Evolutionary conservation across 176 grass and related monocot species (phyloP), one percentile per base, ranked within the genome.

Genomic region (Bothriochloa decipiens): DNA sequence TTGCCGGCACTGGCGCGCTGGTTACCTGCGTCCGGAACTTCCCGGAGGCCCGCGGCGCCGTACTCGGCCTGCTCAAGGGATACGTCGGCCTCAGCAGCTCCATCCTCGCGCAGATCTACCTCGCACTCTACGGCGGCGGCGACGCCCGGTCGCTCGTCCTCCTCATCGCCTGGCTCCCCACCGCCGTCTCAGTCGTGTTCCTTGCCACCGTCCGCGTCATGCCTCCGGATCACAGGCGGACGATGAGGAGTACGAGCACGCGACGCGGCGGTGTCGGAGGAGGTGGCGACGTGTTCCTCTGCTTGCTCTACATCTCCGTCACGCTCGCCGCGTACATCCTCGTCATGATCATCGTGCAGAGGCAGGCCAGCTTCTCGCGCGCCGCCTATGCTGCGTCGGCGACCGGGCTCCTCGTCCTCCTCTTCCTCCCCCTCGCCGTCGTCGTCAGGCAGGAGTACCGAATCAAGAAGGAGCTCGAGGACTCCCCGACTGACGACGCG

Each of bases 21-120:
- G 92, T 97, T 39, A 92, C 70, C 50, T 92, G 86, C 77, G 92
- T 97, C 73, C 74, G 85, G 81, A 94, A 92, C 86, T 97, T 97
- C 74, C 92, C 92, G 0, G 90, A 80, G 74, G 52, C 61, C 16
- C 82, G 90, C 28, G 86, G 90, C 16, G 58, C 82, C 47, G 89
- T 91, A 49, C 75, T 91, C 14, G 89, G 89, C 0, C 33, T 97
- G 33, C 80, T 90, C 40, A 97, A 94, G 50, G 94, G 89, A 0
- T 97, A 85, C 70, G 89, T 94, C 0, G 91, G 94, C 0, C 88
- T 94, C 76, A 97, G 94, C 84, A 90, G 94, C 36, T 89, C 94
- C 23, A 79, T 94, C 47, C 89, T 94, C 76, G 89, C 94, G 23
- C 91, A 94, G 75, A 32, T 94, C n/a, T 92, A 94, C 75, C 80